phyloP scores from a whole-genome alignment of 345 rosid genomes.

The Eucalyptus victrix region DNA sequence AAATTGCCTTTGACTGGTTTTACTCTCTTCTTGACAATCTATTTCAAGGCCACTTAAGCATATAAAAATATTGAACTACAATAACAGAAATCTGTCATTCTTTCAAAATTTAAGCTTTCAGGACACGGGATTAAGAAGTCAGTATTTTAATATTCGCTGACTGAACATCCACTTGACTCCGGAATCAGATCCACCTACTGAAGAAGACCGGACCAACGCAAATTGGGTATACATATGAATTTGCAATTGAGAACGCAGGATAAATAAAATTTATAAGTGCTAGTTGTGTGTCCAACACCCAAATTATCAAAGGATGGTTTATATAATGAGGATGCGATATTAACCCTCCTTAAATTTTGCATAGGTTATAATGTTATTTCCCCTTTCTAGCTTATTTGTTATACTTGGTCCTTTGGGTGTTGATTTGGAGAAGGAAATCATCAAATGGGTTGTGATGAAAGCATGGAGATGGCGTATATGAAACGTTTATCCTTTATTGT shows the following conservation, averaged over 20 bases:
- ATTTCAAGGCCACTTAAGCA: neutral
- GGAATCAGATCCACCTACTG: neutral
- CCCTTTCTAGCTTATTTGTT: neutral
- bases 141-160: neutral
- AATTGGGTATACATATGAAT: neutral
- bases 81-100: neutral
- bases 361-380: neutral
- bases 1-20: neutral
- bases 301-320: neutral
- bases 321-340: neutral
- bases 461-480: neutral
- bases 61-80: neutral
- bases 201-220: neutral
- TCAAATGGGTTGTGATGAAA: neutral
- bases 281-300: neutral
- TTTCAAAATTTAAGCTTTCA: neutral
- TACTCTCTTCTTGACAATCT: neutral
- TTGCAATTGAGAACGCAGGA: neutral
- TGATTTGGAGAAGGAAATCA: neutral
- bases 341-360: neutral
- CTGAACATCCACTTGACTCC: neutral
- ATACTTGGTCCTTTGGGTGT: neutral
- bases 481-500: neutral
- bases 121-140: neutral
- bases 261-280: neutral